Evolutionary conservation across 2,329 filamentous ascomycete genomes (phyloP).

Genomic region (Fusarium foetens): DNA sequence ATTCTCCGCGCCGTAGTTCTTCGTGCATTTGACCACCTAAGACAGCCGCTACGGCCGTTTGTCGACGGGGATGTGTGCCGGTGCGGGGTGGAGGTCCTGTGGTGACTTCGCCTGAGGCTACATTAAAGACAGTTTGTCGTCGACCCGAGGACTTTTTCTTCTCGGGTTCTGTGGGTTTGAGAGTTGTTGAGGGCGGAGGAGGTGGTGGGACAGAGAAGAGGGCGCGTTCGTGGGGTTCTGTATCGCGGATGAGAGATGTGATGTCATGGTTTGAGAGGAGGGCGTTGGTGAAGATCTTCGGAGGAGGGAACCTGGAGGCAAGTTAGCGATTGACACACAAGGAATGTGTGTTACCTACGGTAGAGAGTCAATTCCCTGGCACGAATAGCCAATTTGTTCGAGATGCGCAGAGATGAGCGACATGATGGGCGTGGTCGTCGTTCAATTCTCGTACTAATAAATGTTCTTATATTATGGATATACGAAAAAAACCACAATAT

Average conservation of each 20-base stretch:
- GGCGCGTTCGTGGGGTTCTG: constrained; percentile 91
- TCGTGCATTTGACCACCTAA: constrained; percentile 88
- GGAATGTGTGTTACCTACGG: constrained; percentile 63
- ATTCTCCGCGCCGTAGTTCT: constrained; percentile 72
- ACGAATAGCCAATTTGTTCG: constrained; percentile 81
- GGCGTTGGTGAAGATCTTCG: constrained; percentile 96
- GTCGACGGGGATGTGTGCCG: constrained; percentile 68
- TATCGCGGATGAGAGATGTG: constrained; percentile 92
- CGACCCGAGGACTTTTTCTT: constrained; percentile 55
- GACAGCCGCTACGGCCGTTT: constrained; percentile 89
- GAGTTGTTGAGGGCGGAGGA: constrained; percentile 57
- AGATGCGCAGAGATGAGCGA: constrained; percentile 76
- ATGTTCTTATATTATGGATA: neutral
- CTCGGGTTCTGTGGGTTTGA: constrained; percentile 52
- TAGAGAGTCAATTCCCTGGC: constrained; percentile 78
- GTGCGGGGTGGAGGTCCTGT: constrained; percentile 61
- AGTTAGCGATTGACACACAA: neutral
- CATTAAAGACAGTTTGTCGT: constrained; percentile 73
- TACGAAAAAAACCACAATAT: neutral
- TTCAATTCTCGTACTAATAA: neutral
- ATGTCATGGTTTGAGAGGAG: constrained; percentile 91
- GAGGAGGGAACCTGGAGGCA: constrained; percentile 77
- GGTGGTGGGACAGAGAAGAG: constrained; percentile 91
- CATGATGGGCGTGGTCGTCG: constrained; percentile 58
- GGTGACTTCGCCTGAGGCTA: constrained; percentile 70